These are phyloP conservation scores for Cladosporium halotolerans DNA, from an alignment of 2,329 filamentous ascomycete species.

Conservation along the genomic window DNA sequence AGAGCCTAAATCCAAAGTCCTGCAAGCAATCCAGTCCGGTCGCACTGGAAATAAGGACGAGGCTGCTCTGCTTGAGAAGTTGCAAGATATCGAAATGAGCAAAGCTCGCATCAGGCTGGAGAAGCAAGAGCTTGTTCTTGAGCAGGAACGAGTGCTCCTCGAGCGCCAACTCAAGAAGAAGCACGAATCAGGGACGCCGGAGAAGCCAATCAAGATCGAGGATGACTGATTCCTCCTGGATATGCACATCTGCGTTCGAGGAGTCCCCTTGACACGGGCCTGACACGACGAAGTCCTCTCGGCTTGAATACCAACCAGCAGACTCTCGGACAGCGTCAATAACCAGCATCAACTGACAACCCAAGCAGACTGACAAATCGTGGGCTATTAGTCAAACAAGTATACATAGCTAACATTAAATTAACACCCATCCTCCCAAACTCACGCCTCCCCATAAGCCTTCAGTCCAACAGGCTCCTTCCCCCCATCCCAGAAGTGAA, in stretches of 20 bases:
- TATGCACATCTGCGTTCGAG: no score
- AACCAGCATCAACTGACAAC: not conserved
- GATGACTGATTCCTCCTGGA: not conserved
- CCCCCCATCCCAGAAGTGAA: slow-evolving; percentile 25
- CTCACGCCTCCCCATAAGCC: slow-evolving; percentile 16
- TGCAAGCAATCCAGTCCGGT: no score
- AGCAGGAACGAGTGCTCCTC: not conserved
- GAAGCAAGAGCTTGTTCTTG: not conserved
- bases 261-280: no score
- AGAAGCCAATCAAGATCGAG: not conserved
- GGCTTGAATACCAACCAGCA: no score
- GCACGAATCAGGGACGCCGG: not conserved
- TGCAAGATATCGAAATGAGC: not conserved
- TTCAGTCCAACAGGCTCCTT: slow-evolving; percentile 15
- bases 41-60: no score
- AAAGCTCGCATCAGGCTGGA: not conserved
- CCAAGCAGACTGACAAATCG: not conserved
- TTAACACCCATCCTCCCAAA: not conserved
- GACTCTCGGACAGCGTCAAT: not conserved
- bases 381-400: not conserved
- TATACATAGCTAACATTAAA: not conserved
- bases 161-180: not conserved
- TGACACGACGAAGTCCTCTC: no score
- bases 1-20: no score
- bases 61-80: not conserved